Evolutionary conservation across 2,329 filamentous ascomycete genomes (phyloP).

Genomic region (Diaporthe australafricana): DNA sequence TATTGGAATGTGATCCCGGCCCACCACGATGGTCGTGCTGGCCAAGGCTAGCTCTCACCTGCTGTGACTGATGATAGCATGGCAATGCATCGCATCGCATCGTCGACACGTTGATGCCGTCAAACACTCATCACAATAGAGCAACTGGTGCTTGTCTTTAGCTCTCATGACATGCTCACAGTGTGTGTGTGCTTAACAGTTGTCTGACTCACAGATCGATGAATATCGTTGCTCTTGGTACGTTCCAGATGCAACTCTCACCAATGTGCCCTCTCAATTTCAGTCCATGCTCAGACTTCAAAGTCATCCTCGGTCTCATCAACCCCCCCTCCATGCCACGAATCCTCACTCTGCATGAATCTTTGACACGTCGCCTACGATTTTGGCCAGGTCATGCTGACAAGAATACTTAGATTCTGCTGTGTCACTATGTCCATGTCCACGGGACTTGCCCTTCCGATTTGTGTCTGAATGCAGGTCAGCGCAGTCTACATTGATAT

Average conservation of each 20-base stretch:
- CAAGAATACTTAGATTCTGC: neutral
- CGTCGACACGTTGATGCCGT: neutral
- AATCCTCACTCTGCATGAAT: neutral
- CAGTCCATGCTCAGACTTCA: neutral
- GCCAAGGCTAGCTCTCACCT: neutral
- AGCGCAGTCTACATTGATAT: neutral
- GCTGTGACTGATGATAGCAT: too few species aligned
- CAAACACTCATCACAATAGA: neutral
- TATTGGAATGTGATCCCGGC: neutral
- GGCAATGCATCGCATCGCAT: neutral
- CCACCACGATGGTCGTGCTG: neutral
- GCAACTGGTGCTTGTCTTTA: neutral
- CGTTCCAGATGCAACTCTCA: neutral
- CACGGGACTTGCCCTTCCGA: neutral
- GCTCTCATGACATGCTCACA: neutral
- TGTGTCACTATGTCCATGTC: neutral
- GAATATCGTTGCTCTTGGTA: neutral
- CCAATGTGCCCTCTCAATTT: neutral
- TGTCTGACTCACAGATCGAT: neutral
- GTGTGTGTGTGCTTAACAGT: too few species aligned
- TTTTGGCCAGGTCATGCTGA: neutral
- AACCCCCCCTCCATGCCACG: neutral
- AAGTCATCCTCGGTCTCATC: neutral
- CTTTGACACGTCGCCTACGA: neutral
- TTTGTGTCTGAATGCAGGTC: neutral